These are phyloP conservation scores for Fusarium euwallaceae DNA, from an alignment of 2,329 filamentous ascomycete species.

Conservation along the genomic window DNA sequence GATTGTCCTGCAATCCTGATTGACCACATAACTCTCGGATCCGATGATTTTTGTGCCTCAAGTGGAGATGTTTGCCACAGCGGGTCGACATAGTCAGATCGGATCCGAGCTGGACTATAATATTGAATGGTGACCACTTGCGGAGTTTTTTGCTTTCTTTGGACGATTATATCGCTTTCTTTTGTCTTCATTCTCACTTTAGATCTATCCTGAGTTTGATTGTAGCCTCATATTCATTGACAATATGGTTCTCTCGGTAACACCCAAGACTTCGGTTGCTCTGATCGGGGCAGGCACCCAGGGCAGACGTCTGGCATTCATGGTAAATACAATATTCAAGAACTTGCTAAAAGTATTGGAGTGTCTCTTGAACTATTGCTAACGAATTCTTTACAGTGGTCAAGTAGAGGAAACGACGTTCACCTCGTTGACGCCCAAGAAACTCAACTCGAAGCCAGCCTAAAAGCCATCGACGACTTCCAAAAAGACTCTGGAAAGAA, in stretches of 20 bases:
- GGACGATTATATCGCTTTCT: neutral
- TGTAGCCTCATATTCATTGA: too few relatives aligned
- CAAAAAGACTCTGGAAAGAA: slow-evolving; percentile 17
- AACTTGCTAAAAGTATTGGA: neutral
- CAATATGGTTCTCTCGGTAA: slow-evolving; percentile 32
- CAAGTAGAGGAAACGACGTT: slow-evolving; percentile 47
- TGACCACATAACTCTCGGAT: slow-evolving; percentile 16
- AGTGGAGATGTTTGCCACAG: slow-evolving; percentile 24
- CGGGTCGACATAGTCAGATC: neutral
- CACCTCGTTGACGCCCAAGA: slow-evolving; percentile 47
- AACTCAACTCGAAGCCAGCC: slow-evolving; percentile 44
- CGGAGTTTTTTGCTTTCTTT: neutral
- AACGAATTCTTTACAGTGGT: slow-evolving; percentile 42
- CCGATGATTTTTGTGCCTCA: slow-evolving; percentile 7
- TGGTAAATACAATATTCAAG: slow-evolving; percentile 33
- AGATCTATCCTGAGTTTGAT: neutral
- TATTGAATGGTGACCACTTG: neutral
- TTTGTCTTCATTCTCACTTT: neutral
- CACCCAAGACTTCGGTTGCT: slow-evolving; percentile 34
- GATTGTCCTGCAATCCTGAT: neutral
- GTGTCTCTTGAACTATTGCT: neutral
- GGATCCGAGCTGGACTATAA: slow-evolving; percentile 31
- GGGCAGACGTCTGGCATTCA: slow-evolving; percentile 49
- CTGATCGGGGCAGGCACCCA: slow-evolving; percentile 50
- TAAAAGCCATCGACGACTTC: slow-evolving; percentile 44